Evolutionary conservation across 768 basidiomycete species (phyloP).

Genomic region (Guyanaporus albipodus): DNA sequence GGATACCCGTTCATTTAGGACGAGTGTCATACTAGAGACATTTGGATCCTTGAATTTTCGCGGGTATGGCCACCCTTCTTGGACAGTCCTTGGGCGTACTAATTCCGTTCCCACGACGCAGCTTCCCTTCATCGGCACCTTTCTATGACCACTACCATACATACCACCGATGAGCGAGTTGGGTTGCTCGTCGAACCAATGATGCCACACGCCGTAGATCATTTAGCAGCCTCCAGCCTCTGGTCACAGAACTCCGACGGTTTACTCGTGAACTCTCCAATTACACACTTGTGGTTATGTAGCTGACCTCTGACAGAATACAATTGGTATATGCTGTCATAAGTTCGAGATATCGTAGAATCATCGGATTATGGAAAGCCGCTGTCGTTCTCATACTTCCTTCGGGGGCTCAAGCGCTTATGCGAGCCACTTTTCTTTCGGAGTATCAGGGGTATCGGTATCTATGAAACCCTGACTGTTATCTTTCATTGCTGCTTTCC

Average conservation of each 20-base stretch:
- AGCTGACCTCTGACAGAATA: constrained; percentile 14
- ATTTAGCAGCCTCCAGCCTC: constrained; percentile 75
- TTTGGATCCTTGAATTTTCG: constrained; percentile 98
- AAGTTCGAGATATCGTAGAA: neutral
- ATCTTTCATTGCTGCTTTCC: constrained; percentile 3
- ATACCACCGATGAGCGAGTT: constrained; percentile 63
- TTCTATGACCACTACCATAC: constrained; percentile 84
- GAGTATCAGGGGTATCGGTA: neutral
- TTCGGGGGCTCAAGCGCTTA: constrained; percentile 16
- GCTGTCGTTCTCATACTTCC: constrained; percentile 5
- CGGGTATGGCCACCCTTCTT: constrained; percentile 51
- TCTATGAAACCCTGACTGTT: neutral
- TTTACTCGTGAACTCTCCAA: constrained; percentile 36
- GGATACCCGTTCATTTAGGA: constrained; percentile 94
- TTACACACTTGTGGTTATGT: neutral
- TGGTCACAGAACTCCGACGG: constrained; percentile 70
- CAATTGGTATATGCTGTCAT: constrained; percentile 9
- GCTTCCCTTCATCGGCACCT: constrained; percentile 84
- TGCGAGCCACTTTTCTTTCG: constrained; percentile 11
- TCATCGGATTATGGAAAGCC: constrained; percentile 2
- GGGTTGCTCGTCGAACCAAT: neutral
- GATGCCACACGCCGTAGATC: constrained; percentile 61
- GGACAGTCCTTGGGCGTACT: constrained; percentile 28
- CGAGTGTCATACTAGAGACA: constrained; percentile 89
- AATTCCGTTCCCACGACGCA: constrained; percentile 94